Conservation (phyloP, 1,139 yeast genomes). For the Diutina mesorugosa region DNA sequence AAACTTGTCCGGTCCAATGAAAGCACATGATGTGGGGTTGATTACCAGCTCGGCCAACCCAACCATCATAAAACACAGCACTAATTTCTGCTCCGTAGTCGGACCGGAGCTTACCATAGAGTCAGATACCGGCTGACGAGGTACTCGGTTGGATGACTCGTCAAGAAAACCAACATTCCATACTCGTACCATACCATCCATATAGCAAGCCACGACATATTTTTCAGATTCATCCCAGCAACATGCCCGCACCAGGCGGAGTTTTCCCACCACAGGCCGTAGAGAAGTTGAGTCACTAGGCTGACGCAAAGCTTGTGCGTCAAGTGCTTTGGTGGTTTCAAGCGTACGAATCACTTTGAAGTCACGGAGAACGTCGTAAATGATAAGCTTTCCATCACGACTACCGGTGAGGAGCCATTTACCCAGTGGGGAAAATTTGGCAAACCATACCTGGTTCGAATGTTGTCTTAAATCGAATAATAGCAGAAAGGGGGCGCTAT, state of each 20-base stretch:
- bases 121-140: not conserved
- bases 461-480: slow-evolving; percentile 36
- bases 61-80: slow-evolving; percentile 27
- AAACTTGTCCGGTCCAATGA: slow-evolving; percentile 42
- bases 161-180: slow-evolving; percentile 42
- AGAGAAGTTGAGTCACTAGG: slow-evolving; percentile 8
- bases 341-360: slow-evolving; percentile 31
- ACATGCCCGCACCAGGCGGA: slow-evolving; percentile 54
- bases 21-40: slow-evolving; percentile 57
- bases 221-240: slow-evolving; percentile 65
- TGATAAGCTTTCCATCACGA: slow-evolving; percentile 47
- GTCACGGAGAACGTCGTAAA: slow-evolving; percentile 51
- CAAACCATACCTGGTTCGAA: slow-evolving; percentile 73
- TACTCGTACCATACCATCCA: slow-evolving; percentile 51
- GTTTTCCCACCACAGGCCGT: slow-evolving; percentile 12
- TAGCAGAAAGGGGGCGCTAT: slow-evolving; percentile 26
- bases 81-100: slow-evolving; percentile 6
- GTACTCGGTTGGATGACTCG: slow-evolving; percentile 9
- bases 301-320: slow-evolving; percentile 16
- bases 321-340: slow-evolving; percentile 19
- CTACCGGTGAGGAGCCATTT: slow-evolving; percentile 65
- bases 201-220: slow-evolving; percentile 55
- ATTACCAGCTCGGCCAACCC: slow-evolving; percentile 13
- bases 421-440: slow-evolving; percentile 71
- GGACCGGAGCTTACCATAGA: not conserved